These are phyloP conservation scores for Lentinula boryana DNA, from an alignment of 768 basidiomycete genomes.

Conservation along the genomic window DNA sequence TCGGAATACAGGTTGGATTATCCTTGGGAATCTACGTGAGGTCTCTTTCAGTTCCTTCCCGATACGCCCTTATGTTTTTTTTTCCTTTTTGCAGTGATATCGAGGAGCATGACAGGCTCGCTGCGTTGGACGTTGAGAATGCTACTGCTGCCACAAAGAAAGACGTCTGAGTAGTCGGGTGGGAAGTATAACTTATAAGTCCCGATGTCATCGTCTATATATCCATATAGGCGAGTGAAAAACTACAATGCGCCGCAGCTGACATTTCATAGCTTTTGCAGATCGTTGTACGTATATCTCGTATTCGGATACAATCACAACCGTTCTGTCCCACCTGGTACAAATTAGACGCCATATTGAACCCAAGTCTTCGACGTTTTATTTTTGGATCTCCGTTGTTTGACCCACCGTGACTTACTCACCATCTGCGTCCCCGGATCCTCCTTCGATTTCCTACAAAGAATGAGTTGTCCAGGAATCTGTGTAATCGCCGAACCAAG, in stretches of 20 bases:
- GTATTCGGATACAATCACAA: too few relatives aligned
- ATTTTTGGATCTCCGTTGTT: too few relatives aligned
- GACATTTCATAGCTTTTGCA: not conserved
- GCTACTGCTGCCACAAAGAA: not conserved
- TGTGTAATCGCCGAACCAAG: not conserved
- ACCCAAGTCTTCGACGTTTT: too few relatives aligned
- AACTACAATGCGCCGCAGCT: not conserved
- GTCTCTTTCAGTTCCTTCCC: conserved; percentile 1
- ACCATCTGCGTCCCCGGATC: too few relatives aligned
- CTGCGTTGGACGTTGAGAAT: conserved; percentile 28
- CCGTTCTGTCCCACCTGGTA: too few relatives aligned
- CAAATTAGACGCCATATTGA: too few relatives aligned
- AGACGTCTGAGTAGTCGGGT: not conserved
- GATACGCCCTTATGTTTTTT: not conserved
- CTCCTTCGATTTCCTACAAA: not conserved
- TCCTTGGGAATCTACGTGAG: conserved; percentile 78
- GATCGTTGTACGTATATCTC: too few relatives aligned
- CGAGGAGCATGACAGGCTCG: conserved; percentile 67
- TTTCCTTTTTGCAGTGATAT: conserved; percentile 46
- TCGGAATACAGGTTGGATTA: conserved; percentile 62
- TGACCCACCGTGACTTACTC: too few relatives aligned
- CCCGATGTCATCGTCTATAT: not conserved
- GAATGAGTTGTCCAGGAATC: not conserved
- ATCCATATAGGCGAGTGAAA: not conserved
- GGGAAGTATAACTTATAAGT: not conserved